Percentiles rank a stretch among this genome's conserved stretches.
phyloP scores from a whole-genome alignment of 768 basidiomycete species.

The Panellus pusillus region DNA sequence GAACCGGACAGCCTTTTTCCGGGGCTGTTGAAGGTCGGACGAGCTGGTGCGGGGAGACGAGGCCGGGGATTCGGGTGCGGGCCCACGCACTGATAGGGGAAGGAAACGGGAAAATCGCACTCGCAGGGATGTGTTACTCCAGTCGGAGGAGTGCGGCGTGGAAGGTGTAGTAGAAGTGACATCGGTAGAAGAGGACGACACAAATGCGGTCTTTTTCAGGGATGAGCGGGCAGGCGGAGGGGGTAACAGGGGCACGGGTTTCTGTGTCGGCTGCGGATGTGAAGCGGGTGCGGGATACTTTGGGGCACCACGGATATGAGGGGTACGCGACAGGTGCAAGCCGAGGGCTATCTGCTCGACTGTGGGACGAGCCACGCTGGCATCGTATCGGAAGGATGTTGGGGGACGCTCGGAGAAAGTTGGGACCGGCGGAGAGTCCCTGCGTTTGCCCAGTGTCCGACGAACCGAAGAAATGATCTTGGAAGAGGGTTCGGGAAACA shows the following conservation, averaged over 20 bases:
- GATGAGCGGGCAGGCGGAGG: conserved; percentile 18
- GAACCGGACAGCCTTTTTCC: conserved; percentile 23
- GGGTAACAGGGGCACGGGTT: conserved; percentile 7
- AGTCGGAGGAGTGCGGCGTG: conserved; percentile 19
- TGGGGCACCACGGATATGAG: conserved; percentile 7
- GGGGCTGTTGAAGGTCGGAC: conserved; percentile 6
- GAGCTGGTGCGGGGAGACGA: conserved; percentile 20
- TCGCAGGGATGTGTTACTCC: conserved; percentile 17
- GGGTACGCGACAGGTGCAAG: conserved; percentile 18
- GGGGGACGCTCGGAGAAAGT: conserved; percentile 3
- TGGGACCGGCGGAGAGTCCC: conserved; percentile 8
- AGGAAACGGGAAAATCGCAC: conserved; percentile 36
- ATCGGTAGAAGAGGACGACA: conserved; percentile 14
- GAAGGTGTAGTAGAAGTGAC: conserved; percentile 18
- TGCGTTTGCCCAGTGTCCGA: conserved; percentile 12
- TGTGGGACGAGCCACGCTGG: conserved; percentile 7
- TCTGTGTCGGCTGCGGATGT: conserved; percentile 13
- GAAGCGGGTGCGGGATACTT: conserved; percentile 17
- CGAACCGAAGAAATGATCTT: conserved; percentile 16
- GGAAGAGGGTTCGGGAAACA: neutral
- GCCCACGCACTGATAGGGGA: conserved; percentile 41
- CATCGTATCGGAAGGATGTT: conserved; percentile 8
- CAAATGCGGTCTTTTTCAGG: conserved; percentile 14
- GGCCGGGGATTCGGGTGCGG: conserved; percentile 22
- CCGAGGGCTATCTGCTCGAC: conserved; percentile 24